Evolutionary conservation across 75 land plant genomes (phyloP).

Genomic region (Azolla pinnata): DNA sequence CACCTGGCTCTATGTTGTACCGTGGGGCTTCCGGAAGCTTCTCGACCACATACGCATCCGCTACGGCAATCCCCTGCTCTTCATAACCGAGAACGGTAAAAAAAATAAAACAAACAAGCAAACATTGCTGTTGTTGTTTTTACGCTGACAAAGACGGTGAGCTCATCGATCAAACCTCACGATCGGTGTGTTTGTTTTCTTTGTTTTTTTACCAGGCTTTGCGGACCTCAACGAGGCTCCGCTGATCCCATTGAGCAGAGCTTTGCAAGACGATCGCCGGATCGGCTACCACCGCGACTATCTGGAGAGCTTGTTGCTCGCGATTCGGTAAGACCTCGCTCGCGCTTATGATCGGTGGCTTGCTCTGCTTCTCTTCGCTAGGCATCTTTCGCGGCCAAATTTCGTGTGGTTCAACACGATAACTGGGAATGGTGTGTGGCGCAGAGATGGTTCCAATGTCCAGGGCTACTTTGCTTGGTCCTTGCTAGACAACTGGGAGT

Average conservation of each 20-base stretch:
- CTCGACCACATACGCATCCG: no score
- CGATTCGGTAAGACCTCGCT: no score
- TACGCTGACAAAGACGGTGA: no score
- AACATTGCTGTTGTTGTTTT: no score
- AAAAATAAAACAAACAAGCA: no score
- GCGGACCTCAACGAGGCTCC: neutral
- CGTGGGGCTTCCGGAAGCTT: no score
- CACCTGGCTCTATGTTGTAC: no score
- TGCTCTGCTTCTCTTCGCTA: neutral
- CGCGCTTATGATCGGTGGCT: neutral
- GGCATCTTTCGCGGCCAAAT: neutral
- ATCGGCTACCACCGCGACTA: neutral
- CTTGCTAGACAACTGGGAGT: slow-evolving; percentile 53
- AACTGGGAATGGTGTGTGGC: neutral
- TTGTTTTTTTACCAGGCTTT: neutral
- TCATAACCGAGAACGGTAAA: no score
- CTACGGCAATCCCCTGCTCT: no score
- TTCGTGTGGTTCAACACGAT: neutral
- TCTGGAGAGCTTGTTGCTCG: neutral
- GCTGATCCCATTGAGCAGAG: neutral
- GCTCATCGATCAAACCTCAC: no score
- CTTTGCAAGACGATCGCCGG: neutral
- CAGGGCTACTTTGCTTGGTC: slow-evolving; percentile 65
- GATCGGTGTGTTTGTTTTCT: no score
- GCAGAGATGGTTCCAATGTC: slow-evolving; percentile 18